phyloP scores from a whole-genome alignment of 176 grass and related monocot genomes.

The Oryza coarctata region DNA sequence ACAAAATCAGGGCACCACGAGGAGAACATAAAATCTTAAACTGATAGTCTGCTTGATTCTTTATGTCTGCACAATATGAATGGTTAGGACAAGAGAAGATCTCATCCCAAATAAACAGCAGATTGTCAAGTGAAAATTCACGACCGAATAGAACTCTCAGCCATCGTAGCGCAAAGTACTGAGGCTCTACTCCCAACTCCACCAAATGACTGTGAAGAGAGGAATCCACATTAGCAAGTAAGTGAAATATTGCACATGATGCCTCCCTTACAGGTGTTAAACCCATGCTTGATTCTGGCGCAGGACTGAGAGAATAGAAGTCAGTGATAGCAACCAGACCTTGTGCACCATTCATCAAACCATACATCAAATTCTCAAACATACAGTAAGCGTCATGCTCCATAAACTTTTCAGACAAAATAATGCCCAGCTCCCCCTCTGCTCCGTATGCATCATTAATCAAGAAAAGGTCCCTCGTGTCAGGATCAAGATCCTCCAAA shows the following conservation, averaged over 20 bases:
- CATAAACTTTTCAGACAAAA: constrained; percentile 96
- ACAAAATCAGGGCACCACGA: constrained; percentile 82
- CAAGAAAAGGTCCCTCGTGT: constrained; percentile 70
- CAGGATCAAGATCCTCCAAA: constrained; percentile 65
- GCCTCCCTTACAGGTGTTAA: constrained; percentile 89
- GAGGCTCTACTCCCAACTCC: constrained; percentile 93
- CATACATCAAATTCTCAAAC: constrained; percentile 94
- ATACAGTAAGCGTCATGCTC: constrained; percentile 96
- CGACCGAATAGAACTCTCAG: constrained; percentile 89
- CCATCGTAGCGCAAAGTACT: constrained; percentile 92
- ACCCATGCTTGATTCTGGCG: constrained; percentile 59
- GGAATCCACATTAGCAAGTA: constrained; percentile 71
- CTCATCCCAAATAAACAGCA: constrained; percentile 93
- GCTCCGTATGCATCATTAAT: constrained; percentile 94
- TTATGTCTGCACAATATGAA: constrained; percentile 38
- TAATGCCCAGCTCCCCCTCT: constrained; percentile 92
- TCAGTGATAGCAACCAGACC: constrained; percentile 77
- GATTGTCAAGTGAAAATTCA: constrained; percentile 87
- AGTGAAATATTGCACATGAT: constrained; percentile 75
- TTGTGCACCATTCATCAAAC: constrained; percentile 72
- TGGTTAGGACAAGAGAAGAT: constrained; percentile 79
- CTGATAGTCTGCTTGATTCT: constrained; percentile 49
- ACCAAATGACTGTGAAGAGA: constrained; percentile 83
- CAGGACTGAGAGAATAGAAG: constrained; percentile 74
- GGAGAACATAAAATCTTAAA: constrained; percentile 80